Evolutionary conservation across 257 asterid species (phyloP), one percentile per base, ranked within the genome.

Genomic region (Fraxinus cuspidata): DNA sequence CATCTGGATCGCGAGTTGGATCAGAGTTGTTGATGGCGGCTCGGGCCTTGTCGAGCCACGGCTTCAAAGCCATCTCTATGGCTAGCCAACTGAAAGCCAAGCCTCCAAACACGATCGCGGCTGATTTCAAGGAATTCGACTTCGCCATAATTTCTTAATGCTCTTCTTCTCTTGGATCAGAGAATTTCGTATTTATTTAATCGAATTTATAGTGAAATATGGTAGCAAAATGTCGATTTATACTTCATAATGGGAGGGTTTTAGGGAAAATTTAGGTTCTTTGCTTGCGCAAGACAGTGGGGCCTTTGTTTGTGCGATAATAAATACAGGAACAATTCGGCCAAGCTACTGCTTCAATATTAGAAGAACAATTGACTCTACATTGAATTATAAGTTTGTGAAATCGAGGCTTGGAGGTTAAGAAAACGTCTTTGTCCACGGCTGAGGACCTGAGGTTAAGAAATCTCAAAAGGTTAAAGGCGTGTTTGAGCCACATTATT

Each of bases 11-110:
- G 2, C 64, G 44, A 51, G 78, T 29, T 13, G 89, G 87, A 66
- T 81, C 84, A 31, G 84, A 78, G 74, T 85, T 85, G 75, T 78
- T 80, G 70, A 85, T 75, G n/a, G 79, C 56, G 0, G 81, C 72
- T 32, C 89, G 82, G 25, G 84, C 76, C 74, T 78, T 83, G 13
- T 83, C 81, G 23, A 85, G 85, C 82, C 83, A 81, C 16, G 89
- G 89, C 67, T 83, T 85, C 77, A 83, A 78, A 28, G 89, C 85
- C 9, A 85, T 70, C 77, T 85, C 89, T 0, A 83, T 73, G 7
- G 85, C 80, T 5, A 83, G 70, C 89, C 89, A 85, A 15, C 84
- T 84, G 18, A 74, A 76, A 2, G 84, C 89, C 21, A 85, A 56
- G 69, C 85, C 87, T 67, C 81, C 83, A 42, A 81, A 38, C 34